Conservation (phyloP, 257 asterid species). For the Penstemon eatonii region DNA sequence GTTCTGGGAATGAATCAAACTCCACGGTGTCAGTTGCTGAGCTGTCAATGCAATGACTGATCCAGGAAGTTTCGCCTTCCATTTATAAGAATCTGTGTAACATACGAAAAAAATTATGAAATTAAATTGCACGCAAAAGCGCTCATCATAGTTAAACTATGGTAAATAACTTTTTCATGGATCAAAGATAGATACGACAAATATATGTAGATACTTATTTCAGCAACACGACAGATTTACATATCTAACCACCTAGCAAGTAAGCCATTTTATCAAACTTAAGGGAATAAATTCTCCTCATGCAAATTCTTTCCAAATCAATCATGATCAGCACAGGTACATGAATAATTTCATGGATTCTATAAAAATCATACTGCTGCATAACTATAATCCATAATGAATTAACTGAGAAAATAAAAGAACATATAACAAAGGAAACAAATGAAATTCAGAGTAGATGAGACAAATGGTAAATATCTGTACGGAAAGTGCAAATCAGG, state of each 20-base stretch:
- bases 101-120: constrained; percentile 14
- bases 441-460: not conserved
- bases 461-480: not conserved
- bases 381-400: not conserved
- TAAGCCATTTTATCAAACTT: not conserved
- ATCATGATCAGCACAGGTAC: not conserved
- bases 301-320: not conserved
- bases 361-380: not conserved
- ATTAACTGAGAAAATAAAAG: not conserved
- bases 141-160: not conserved
- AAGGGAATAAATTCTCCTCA: not conserved
- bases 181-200: not conserved
- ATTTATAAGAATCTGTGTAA: constrained; percentile 38
- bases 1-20: constrained; percentile 51
- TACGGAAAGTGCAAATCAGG: constrained; percentile 7
- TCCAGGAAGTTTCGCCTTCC: constrained; percentile 90
- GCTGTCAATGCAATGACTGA: constrained; percentile 60
- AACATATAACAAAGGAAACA: not conserved
- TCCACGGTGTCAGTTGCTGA: constrained; percentile 22
- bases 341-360: not conserved
- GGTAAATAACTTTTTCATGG: not conserved
- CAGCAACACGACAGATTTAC: constrained; percentile 3
- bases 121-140: constrained; percentile 3
- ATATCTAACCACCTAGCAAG: constrained; percentile 4
- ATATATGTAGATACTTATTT: not conserved